Evolutionary conservation across 495 filamentous ascomycete genomes (phyloP).

Genomic region (Chaetomium cochliodes): DNA sequence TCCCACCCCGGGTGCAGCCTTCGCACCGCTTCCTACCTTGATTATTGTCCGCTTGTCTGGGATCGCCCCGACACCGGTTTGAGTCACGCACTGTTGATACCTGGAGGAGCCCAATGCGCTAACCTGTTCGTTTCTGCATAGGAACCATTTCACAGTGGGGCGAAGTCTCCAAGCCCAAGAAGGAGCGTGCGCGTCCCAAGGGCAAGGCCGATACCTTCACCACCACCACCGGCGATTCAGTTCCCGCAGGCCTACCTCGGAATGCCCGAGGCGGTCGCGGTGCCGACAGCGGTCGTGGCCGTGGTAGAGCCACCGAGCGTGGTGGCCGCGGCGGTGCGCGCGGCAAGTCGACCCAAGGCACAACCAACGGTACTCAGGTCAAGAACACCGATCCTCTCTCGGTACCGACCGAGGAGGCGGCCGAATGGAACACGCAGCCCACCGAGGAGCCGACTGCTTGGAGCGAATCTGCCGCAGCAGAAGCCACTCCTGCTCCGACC

Average conservation of each 20-base stretch:
- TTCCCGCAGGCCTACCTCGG: constrained; percentile 39
- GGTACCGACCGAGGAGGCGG: constrained; percentile 49
- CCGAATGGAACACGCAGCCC: constrained; percentile 42
- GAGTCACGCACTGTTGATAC: not conserved
- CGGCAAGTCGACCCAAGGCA: constrained; percentile 50
- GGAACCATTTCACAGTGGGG: constrained; percentile 91
- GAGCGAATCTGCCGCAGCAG: constrained; percentile 21
- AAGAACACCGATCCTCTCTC: constrained; percentile 52
- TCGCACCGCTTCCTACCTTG: not conserved
- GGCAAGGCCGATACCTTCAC: constrained; percentile 64
- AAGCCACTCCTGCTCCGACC: constrained; percentile 22
- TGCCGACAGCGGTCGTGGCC: constrained; percentile 64
- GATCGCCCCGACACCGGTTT: not conserved
- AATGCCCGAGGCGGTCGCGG: constrained; percentile 63
- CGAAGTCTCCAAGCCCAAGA: constrained; percentile 89
- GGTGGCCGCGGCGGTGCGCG: constrained; percentile 64
- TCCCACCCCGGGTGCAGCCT: not conserved
- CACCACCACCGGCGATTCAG: constrained; percentile 53
- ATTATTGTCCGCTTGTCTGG: not conserved
- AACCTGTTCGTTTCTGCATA: constrained; percentile 37
- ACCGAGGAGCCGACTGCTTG: constrained; percentile 35
- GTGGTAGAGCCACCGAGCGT: constrained; percentile 71
- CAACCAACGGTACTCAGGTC: constrained; percentile 49
- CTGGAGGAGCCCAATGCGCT: constrained; percentile 1
- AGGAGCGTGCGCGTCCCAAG: constrained; percentile 80